A percentile compares a stretch with the other conserved stretches of the same genome.
Conservation (phyloP, 768 basidiomycete genomes). For the Pleurotus cornucopiae region DNA sequence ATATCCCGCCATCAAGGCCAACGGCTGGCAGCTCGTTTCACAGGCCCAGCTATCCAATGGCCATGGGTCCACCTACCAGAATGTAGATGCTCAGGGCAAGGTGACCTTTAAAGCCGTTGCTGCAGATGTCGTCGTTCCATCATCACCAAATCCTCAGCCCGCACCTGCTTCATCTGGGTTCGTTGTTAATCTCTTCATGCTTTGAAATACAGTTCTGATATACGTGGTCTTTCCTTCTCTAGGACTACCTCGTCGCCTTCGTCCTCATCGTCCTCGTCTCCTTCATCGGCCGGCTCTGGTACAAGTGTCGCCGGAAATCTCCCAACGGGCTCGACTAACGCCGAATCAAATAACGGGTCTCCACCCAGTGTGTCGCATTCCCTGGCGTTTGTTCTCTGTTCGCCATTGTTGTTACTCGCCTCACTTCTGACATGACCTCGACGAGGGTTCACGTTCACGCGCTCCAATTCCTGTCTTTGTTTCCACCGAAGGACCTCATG, state of each 20-base stretch:
- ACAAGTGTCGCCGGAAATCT: too few species aligned
- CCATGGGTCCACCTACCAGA: conserved; percentile 39
- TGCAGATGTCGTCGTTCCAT: too few species aligned
- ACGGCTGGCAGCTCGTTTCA: conserved; percentile 69
- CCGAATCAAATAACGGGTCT: neutral
- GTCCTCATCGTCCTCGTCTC: neutral
- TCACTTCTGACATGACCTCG: too few species aligned
- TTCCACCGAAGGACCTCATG: too few species aligned
- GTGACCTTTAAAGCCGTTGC: neutral
- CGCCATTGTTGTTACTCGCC: too few species aligned
- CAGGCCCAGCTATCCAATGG: conserved; percentile 38
- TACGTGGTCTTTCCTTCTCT: neutral
- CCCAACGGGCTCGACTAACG: neutral
- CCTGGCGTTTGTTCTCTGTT: neutral
- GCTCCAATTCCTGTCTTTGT: too few species aligned
- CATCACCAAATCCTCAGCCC: too few species aligned
- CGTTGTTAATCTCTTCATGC: neutral
- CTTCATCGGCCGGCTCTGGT: too few species aligned
- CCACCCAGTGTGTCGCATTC: neutral
- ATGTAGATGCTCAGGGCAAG: conserved; percentile 22
- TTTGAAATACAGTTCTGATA: neutral
- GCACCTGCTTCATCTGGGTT: neutral
- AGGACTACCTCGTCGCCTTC: neutral
- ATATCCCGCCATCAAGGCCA: conserved; percentile 56
- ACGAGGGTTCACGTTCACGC: too few species aligned